Base-by-base conservation (phyloP, 2,329 filamentous ascomycete genomes). In the Diaporthe australafricana region DNA sequence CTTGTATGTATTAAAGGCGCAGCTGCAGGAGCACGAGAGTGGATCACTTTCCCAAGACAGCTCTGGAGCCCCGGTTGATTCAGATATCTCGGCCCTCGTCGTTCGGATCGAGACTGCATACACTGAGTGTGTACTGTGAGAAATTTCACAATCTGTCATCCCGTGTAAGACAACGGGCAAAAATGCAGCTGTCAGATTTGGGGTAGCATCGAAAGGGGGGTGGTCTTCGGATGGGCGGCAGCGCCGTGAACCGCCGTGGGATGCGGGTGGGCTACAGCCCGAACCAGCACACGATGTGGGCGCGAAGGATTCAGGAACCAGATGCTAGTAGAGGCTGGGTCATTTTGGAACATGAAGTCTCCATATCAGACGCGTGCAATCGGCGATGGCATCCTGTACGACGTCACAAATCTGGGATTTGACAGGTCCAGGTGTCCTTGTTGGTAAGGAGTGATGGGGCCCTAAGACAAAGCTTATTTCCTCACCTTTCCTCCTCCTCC, bases 291-390 rank as follows among this genome's bases (percentile, higher is more conserved):
- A 12, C 11, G 16, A 20, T 9, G 20, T n/a, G 27, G n/a, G 20
- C 57, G 40, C 57, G 57, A 63, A 63, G 57, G 57, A 63, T 63
- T 32, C 57, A 63, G 57, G 57, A 63, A 47, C 57, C 57, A 63
- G 27, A 9, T 25, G 27, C 57, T 63, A 63, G 57, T 27, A 63
- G 20, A 63, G 20, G 11, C 57, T 32, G 27, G 40, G 11, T 3
- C 38, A 47, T 16, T 20, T n/a, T 62, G 6, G 2, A 20, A 17
- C 42, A 12, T n/a, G 7, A 9, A 9, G 14, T 16, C 16, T 47
- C 5, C 6, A 22, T 32, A 47, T 9, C 32, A 3, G 3, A 6
- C 20, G 6, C 40, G 17, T 35, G 40, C 4, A 32, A 47, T 63
- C 57, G 57, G 27, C 57, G 57, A 63, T 63, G 25, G 40, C 25